Base-by-base conservation (phyloP, 2,329 filamentous ascomycete species). In the Cytospora leucostoma region DNA sequence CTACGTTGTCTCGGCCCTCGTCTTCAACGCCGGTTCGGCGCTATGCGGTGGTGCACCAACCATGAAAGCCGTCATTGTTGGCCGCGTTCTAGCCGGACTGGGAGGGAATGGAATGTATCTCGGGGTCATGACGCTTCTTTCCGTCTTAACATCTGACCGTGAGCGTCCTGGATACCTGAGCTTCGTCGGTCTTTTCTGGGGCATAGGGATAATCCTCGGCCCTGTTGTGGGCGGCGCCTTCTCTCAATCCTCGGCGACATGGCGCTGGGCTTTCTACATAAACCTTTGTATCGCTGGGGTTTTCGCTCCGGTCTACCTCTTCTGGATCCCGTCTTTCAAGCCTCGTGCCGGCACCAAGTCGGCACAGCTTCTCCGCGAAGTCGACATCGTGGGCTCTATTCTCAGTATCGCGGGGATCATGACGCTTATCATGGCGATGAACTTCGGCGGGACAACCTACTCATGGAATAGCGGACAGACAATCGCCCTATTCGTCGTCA, bases 401-500 rank as follows among this genome's bases (percentile, higher is more conserved):
- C 56, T 66, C 19, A 40, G 55, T 13, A 19, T 66, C 21, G 61
- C 50, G 21, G 51, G 51, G 15, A 37, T 66, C 17, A 37, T 66
- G 44, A 60, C 50, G 17, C 57, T 66, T 11, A 49, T 66, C 17
- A 51, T 62, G 35, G 64, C 64, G 15, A 63, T 64, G 2, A 62
- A 66, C n/a, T 63, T 61, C 32, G 61, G 64, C 7, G 64, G 64
- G 1, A 53, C 59, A 0, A 55, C 33, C 44, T 65, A 65, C 35
- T 50, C 51, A 19, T 66, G 65, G 65, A 55, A 37, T 19, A 63
- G 59, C 33, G 66, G 62, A 19, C 64, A 64, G 27, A 61, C 67
- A 40, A 63, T 69, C 12, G 68, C 64, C 8, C 54, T 65, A 17
- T 59, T 68, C 7, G 63, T 69, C 7, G 50, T 68, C 32, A 50